phyloP scores from a whole-genome alignment of 2,329 filamentous ascomycete genomes.

The Ilyonectria mors-panacis region DNA sequence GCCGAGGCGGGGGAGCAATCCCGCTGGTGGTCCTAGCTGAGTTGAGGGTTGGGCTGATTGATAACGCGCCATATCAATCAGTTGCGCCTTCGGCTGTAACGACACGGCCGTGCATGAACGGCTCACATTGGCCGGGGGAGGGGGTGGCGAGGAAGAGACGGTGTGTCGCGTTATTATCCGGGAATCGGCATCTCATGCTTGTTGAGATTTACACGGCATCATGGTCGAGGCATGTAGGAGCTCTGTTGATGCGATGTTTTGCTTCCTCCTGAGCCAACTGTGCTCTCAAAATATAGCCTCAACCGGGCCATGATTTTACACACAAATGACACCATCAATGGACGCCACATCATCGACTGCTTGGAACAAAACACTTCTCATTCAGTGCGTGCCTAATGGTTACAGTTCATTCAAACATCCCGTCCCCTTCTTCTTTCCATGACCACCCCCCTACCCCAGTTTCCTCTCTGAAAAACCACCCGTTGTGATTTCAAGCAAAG shows the following conservation, averaged over 20 bases:
- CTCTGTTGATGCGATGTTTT: no score
- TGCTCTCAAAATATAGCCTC: no score
- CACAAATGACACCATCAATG: not conserved
- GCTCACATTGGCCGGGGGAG: not conserved
- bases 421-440: conserved; percentile 29
- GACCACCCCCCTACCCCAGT: conserved; percentile 7
- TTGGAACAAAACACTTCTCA: conserved; percentile 33
- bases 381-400: conserved; percentile 28
- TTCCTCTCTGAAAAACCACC: conserved; percentile 2
- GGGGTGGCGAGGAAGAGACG: not conserved
- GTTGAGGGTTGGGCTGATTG: not conserved
- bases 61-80: conserved; percentile 5
- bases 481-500: conserved; percentile 30
- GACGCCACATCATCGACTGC: not conserved
- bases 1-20: not conserved
- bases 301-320: not conserved
- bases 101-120: not conserved
- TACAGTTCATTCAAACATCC: conserved; percentile 35
- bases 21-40: not conserved
- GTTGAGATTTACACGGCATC: no score
- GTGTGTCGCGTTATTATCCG: not conserved
- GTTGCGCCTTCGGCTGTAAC: not conserved
- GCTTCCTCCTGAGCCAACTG: no score
- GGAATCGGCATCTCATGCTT: not conserved
- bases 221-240: not conserved